Base-by-base conservation (phyloP, 2,329 filamentous ascomycete genomes). In the Penicillium digitatum region DNA sequence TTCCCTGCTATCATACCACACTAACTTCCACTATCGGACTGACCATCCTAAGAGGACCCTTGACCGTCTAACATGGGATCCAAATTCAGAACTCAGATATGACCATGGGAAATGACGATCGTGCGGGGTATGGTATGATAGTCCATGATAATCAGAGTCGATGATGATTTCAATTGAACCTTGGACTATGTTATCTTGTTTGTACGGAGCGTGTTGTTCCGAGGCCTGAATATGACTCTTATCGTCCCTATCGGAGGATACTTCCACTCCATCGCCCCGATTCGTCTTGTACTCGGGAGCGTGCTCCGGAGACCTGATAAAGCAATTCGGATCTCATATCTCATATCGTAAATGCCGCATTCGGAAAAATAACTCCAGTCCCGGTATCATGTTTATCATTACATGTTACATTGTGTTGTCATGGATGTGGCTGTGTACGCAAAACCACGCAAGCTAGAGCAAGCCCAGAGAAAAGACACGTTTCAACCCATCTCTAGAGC, bases 101-200 rank as follows among this genome's bases (percentile, higher is more conserved):
- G 53, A 61, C 38, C 32, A 27, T 40, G 49, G 54, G n/a, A n/a
- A 60, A 61, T 58, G 62, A 54, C 55, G 61, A 61, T 61, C 62
- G 61, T 65, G 62, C 61, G 62, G 62, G 62, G 62, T 63, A 62
- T 49, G 29, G 14, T 12, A 39, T 46, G 54, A 57, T 56, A 57
- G 24, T 18, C 26, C 20, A 27, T 27, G 27, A 27, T n/a, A 1
- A 32, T 32, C 10, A 47, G 18, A 26, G 22, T 46, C 31, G 16
- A 31, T 49, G 26, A 48, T 31, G 35, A 49, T 24, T 31, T 9
- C 3, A 18, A 16, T 31, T 24, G 32, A 53, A 52, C 40, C 39
- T 34, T 20, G 24, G 40, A 37, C 16, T n/a, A 20, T 32, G 18
- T 32, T 22, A 22, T 39, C 32, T 34, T 32, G 12, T 32, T 16